These are phyloP conservation scores for Plasmodium knowlesi DNA, from an alignment of 169 alveolate genomes.

Conservation along the genomic window DNA sequence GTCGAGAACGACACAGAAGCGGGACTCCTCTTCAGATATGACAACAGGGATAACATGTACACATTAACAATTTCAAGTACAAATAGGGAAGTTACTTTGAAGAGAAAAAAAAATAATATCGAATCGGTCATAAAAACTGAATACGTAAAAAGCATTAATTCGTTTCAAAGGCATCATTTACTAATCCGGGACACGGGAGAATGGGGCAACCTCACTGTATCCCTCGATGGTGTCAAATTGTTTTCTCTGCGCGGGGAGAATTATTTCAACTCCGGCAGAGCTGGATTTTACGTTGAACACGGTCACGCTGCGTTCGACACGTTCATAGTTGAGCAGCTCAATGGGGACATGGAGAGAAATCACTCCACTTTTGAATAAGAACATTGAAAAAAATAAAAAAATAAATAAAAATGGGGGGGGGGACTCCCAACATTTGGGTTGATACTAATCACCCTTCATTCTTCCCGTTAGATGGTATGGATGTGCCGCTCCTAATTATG, in stretches of 20 bases:
- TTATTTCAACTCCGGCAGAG: conserved; percentile 36
- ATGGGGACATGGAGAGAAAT: neutral
- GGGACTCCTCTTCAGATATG: conserved; percentile 60
- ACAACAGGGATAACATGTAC: conserved; percentile 52
- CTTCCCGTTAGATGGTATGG: neutral
- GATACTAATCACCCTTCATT: neutral
- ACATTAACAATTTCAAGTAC: conserved; percentile 33
- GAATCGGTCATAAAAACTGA: conserved; percentile 21
- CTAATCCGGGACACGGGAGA: conserved; percentile 51
- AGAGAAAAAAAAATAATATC: conserved; percentile 28
- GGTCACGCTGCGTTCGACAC: conserved; percentile 68
- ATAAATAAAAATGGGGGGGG: neutral
- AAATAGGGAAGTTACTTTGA: conserved; percentile 31
- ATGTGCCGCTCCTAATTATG: neutral
- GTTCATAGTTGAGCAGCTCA: conserved; percentile 1
- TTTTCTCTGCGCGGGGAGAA: conserved; percentile 13
- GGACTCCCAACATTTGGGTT: neutral
- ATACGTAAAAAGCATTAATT: conserved; percentile 36
- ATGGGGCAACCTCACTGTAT: conserved; percentile 20
- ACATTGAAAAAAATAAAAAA: neutral
- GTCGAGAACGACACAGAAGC: conserved; percentile 52
- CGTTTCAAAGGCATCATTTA: conserved; percentile 55
- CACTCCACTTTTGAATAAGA: neutral
- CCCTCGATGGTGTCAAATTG: conserved; percentile 19
- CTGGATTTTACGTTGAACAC: conserved; percentile 31